These are phyloP conservation scores for Lycium ferocissimum DNA, from an alignment of 257 asterid genomes.

Conservation along the genomic window DNA sequence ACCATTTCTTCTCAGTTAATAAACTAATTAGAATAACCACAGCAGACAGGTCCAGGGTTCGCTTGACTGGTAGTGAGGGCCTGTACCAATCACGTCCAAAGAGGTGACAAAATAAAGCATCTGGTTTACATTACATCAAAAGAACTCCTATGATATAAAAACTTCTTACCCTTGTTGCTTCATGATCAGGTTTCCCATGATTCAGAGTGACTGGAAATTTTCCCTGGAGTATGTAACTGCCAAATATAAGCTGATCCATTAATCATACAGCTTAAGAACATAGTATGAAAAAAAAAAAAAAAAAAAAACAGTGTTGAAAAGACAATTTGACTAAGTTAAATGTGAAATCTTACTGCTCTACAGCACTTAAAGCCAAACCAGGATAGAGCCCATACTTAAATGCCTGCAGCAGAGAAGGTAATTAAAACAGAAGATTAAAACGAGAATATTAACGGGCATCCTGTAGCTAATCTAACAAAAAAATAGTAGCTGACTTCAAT, in stretches of 20 bases:
- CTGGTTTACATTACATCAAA: neutral
- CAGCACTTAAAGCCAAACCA: slow-evolving; percentile 81
- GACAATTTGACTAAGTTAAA: slow-evolving; percentile 26
- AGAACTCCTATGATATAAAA: slow-evolving; percentile 25
- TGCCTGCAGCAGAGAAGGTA: slow-evolving; percentile 63
- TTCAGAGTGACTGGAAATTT: slow-evolving; percentile 89
- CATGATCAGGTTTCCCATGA: slow-evolving; percentile 96
- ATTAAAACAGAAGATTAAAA: slow-evolving; percentile 28
- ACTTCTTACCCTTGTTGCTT: slow-evolving; percentile 72
- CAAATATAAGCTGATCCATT: slow-evolving; percentile 34
- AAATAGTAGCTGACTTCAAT: slow-evolving; percentile 5
- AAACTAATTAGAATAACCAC: neutral
- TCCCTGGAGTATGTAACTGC: slow-evolving; percentile 85
- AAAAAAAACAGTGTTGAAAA: neutral
- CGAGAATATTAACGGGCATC: neutral
- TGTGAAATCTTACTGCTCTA: slow-evolving; percentile 75
- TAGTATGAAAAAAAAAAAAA: neutral
- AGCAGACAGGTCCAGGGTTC: neutral
- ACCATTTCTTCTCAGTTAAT: neutral
- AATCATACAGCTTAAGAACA: neutral
- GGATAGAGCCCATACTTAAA: slow-evolving; percentile 90
- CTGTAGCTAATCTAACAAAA: neutral
- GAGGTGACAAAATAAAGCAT: neutral
- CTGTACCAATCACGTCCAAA: neutral
- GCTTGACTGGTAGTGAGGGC: neutral